phyloP scores from a whole-genome alignment of 306 rosid species.

The Clitoria ternatea region DNA sequence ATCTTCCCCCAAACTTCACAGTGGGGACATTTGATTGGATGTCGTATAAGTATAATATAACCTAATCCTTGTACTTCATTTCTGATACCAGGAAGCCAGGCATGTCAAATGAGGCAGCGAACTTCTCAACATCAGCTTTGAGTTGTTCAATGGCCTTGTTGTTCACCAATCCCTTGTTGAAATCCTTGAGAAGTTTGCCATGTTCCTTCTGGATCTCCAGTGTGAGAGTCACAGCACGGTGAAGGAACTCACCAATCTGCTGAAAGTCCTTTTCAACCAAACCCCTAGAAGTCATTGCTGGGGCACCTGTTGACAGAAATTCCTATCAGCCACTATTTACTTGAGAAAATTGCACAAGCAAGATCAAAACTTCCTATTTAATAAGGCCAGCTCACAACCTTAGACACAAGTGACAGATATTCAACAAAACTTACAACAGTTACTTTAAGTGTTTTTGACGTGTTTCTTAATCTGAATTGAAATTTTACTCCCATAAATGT shows the following conservation, averaged over 20 bases:
- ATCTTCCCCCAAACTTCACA: background rate
- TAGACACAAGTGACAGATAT: background rate
- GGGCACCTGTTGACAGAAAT: constrained; percentile 56
- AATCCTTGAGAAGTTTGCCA: constrained; percentile 93
- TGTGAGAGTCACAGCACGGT: constrained; percentile 76
- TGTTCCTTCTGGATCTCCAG: constrained; percentile 77
- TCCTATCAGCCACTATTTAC: background rate
- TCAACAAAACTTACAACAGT: background rate
- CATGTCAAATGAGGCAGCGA: constrained; percentile 70
- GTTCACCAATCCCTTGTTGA: constrained; percentile 87
- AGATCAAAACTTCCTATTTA: background rate
- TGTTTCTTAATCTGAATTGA: no score
- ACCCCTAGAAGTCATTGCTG: constrained; percentile 97
- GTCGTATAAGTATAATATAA: constrained; percentile 4
- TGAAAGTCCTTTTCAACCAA: constrained; percentile 93
- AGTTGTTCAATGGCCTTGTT: constrained; percentile 79
- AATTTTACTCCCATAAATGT: no score
- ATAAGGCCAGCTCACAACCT: background rate
- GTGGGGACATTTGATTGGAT: no score
- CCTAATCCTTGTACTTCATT: constrained; percentile 92
- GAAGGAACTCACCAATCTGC: constrained; percentile 92
- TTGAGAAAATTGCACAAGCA: background rate
- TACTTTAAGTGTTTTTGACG: no score
- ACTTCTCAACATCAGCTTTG: constrained; percentile 87
- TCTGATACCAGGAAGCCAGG: constrained; percentile 73